These are phyloP conservation scores for Penicilliopsis zonata DNA, from an alignment of 495 filamentous ascomycete genomes.

Conservation along the genomic window DNA sequence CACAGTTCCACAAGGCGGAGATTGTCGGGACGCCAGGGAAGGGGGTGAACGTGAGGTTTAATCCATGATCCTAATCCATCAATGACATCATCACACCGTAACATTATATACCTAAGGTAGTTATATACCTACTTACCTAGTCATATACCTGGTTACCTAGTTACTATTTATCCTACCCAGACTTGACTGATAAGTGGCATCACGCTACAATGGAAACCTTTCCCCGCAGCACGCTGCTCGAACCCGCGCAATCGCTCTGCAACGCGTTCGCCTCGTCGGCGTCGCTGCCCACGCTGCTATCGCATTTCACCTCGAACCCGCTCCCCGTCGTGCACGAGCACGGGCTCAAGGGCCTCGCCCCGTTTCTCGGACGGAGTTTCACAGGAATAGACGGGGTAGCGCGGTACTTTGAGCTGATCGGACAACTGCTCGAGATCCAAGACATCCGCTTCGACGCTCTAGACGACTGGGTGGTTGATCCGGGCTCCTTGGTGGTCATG, in stretches of 20 bases:
- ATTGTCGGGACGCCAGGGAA: conserved; percentile 6
- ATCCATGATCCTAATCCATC: no score
- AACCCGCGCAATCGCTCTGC: conserved; percentile 32
- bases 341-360: conserved; percentile 46
- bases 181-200: not conserved
- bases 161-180: no score
- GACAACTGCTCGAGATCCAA: conserved; percentile 25
- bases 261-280: conserved; percentile 24
- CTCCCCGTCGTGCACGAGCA: conserved; percentile 39
- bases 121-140: no score
- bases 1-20: conserved; percentile 6
- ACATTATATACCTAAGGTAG: no score
- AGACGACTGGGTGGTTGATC: conserved; percentile 39
- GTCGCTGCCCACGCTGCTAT: conserved; percentile 19
- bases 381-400: conserved; percentile 31
- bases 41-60: conserved; percentile 4
- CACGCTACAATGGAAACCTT: not conserved
- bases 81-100: no score
- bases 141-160: no score
- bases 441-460: conserved; percentile 38
- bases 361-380: conserved; percentile 47
- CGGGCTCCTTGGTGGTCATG: conserved; percentile 25
- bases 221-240: conserved; percentile 24
- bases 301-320: conserved; percentile 35
- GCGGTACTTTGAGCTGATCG: conserved; percentile 36